Evolutionary conservation across 2,329 filamentous ascomycete species (phyloP).

Genomic region (Nemania sp.): DNA sequence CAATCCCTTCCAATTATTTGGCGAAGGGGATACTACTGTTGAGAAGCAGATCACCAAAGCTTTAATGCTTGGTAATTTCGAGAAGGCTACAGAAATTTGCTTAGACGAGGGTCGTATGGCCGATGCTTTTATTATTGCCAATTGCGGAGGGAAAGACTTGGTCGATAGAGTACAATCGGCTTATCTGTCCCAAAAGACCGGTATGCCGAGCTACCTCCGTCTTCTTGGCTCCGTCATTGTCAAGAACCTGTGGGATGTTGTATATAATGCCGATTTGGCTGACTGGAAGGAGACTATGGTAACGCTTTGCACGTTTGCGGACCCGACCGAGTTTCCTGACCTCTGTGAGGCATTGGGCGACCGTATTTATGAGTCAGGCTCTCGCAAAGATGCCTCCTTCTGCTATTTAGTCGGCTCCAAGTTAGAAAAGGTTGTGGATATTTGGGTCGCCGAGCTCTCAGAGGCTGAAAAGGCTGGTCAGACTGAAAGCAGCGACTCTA

Average conservation of each 20-base stretch:
- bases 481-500: conserved; percentile 78
- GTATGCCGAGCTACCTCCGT: conserved; percentile 90
- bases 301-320: conserved; percentile 93
- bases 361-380: conserved; percentile 81
- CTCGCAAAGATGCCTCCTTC: conserved; percentile 92
- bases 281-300: conserved; percentile 99
- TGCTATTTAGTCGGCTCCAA: conserved; percentile 97
- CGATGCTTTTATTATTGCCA: conserved; percentile 97
- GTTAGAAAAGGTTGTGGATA: conserved; percentile 94
- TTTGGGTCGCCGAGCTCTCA: conserved; percentile 91
- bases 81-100: conserved; percentile 88
- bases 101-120: conserved; percentile 90
- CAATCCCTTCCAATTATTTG: conserved; percentile 91
- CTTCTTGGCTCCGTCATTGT: conserved; percentile 90
- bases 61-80: conserved; percentile 89
- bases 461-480: conserved; percentile 83
- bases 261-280: conserved; percentile 91
- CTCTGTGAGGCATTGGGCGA: conserved; percentile 96
- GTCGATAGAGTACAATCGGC: conserved; percentile 93
- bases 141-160: conserved; percentile 92
- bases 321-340: conserved; percentile 90
- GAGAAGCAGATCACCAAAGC: conserved; percentile 90
- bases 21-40: conserved; percentile 82
- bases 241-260: conserved; percentile 98
- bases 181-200: conserved; percentile 86